Evolutionary conservation across 495 filamentous ascomycete species (phyloP), one percentile per base, ranked within the genome.

Genomic region (Tuber microsphaerosporum): DNA sequence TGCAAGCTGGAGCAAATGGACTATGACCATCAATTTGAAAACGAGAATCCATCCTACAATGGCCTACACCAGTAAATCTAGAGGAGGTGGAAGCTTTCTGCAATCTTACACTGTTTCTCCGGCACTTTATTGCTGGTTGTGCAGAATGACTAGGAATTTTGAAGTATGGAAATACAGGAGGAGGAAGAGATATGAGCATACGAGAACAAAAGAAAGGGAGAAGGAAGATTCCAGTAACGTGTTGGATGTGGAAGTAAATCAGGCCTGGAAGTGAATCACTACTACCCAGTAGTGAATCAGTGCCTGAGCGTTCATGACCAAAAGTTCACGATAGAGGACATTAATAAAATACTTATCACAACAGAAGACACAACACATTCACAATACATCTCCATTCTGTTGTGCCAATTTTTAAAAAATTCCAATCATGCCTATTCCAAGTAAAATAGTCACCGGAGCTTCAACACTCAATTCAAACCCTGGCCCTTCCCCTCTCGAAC

Each of bases 131-230:
- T 4, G 22, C 48, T 0, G 48, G 48, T 0, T 10, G 48, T 7
- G 48, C 48, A n/a, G 48, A 56, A 12, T 5, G 10, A 1, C 22
- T 56, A 0, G 5, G 9, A 12, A 56, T 56, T 12, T 2, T 56
- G 1, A 19, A 41, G 41, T 7, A 2, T 22, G 0, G 7, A 22
- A 51, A 51, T 20, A 1, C 0, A 19, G 20, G 7, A 51, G 20
- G 0, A 9, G 9, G n/a, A 2, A 0, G 10, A 56, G 7, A 56
- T 2, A 3, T n/a, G 1, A 5, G 3, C 2, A 22, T 0, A 0
- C 6, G 5, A 51, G 46, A 51, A 22, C n/a, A n/a, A n/a, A n/a
- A n/a, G n/a, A n/a, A n/a, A n/a, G n/a, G n/a, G n/a, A n/a, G n/a
- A n/a, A n/a, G n/a, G n/a, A n/a, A n/a, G n/a, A n/a, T n/a, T n/a